phyloP scores from a whole-genome alignment of 2,329 filamentous ascomycete genomes.

The Nothomitra cinnamomea region DNA sequence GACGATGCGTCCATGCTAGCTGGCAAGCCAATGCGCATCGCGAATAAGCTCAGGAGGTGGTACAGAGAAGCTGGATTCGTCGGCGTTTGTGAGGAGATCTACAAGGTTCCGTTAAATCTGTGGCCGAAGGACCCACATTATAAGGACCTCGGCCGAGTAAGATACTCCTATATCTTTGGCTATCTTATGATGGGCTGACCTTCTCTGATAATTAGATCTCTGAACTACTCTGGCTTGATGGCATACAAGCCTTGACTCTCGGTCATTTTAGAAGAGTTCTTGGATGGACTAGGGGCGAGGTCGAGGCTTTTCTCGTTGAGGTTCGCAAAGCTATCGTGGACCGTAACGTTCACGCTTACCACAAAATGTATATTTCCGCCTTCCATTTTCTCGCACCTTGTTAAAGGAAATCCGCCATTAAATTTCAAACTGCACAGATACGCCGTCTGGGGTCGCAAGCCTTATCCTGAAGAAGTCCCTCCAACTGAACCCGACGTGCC shows the following conservation, averaged over 20 bases:
- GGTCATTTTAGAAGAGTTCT: conserved; percentile 26
- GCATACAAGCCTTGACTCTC: conserved; percentile 27
- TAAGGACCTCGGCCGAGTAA: conserved; percentile 33
- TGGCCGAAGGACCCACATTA: conserved; percentile 21
- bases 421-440: background rate
- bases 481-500: background rate
- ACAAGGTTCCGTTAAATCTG: conserved; percentile 14
- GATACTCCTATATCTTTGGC: background rate
- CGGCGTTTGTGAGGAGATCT: conserved; percentile 10
- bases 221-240: conserved; percentile 17
- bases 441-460: conserved; percentile 7
- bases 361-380: conserved; percentile 22
- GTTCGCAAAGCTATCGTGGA: conserved; percentile 24
- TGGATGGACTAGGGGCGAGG: conserved; percentile 26
- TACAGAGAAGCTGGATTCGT: conserved; percentile 11
- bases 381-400: background rate
- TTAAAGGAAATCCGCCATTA: background rate
- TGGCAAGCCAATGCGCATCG: conserved; percentile 4
- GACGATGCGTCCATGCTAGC: conserved; percentile 12
- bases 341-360: conserved; percentile 24
- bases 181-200: background rate
- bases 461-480: background rate
- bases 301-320: conserved; percentile 27
- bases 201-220: background rate
- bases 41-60: conserved; percentile 9